phyloP scores from a whole-genome alignment of 306 rosid species.

The Hippophae rhamnoides region DNA sequence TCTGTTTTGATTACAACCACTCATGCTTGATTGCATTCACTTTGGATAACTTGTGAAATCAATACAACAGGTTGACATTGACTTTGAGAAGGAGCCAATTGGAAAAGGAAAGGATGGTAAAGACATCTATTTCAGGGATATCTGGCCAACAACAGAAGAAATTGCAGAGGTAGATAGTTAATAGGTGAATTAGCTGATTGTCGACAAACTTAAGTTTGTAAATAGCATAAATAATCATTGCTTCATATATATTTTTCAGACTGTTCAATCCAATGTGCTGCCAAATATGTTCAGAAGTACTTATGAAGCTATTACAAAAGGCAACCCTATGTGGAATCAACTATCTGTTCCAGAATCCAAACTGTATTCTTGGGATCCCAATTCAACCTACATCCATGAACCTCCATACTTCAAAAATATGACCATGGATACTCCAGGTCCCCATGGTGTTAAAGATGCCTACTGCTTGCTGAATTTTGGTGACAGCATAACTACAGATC shows the following conservation, averaged over 20 bases:
- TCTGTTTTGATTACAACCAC: neutral
- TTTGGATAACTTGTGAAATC: constrained; percentile 12
- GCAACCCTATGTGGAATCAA: constrained; percentile 78
- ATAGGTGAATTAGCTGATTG: constrained; percentile 8
- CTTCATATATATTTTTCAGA: constrained; percentile 35
- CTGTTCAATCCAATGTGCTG: constrained; percentile 80
- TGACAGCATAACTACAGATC: constrained; percentile 93
- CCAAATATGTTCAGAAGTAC: constrained; percentile 76
- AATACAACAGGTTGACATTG: constrained; percentile 72
- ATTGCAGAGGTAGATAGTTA: constrained; percentile 52
- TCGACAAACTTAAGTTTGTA: neutral
- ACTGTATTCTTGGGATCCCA: constrained; percentile 79
- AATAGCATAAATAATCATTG: constrained; percentile 15
- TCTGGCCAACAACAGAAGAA: constrained; percentile 89
- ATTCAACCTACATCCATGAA: constrained; percentile 85
- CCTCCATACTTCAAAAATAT: constrained; percentile 87
- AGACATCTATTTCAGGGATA: constrained; percentile 62
- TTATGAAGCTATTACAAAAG: constrained; percentile 72
- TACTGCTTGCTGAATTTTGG: constrained; percentile 82
- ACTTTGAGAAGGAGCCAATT: constrained; percentile 84
- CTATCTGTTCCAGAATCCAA: constrained; percentile 50
- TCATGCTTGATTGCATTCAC: neutral
- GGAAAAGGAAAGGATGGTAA: constrained; percentile 85
- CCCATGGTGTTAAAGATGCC: constrained; percentile 85
- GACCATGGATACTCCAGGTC: constrained; percentile 78